A percentile compares a stretch with the other conserved stretches of the same genome.
These are phyloP conservation scores for Rossbeevera mucosa DNA, from an alignment of 768 basidiomycete species.

Conservation along the genomic window DNA sequence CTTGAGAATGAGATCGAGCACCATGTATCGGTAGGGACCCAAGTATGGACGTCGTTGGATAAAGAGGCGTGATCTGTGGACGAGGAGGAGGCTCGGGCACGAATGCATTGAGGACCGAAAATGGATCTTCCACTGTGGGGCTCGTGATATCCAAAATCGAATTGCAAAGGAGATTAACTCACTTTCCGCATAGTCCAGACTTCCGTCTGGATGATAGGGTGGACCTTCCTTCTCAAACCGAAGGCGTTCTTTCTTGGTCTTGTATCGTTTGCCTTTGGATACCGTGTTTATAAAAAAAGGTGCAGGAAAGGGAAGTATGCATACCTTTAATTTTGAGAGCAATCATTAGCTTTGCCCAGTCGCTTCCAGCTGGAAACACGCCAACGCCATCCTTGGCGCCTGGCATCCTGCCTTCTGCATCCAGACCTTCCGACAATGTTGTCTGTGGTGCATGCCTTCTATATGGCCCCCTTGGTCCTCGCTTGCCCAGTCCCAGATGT, in stretches of 20 bases:
- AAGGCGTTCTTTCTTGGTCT: conserved; percentile 75
- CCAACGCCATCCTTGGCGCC: conserved; percentile 75
- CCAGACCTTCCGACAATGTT: conserved; percentile 44
- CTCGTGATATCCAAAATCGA: background rate
- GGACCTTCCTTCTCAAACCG: conserved; percentile 75
- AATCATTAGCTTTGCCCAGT: conserved; percentile 70
- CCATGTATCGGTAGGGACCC: conserved; percentile 5
- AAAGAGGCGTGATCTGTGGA: conserved; percentile 56
- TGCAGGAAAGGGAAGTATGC: background rate
- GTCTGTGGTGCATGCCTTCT: conserved; percentile 44
- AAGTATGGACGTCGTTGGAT: conserved; percentile 37
- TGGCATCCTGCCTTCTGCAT: conserved; percentile 67
- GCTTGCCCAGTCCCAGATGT: conserved; percentile 22
- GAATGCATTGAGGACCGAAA: conserved; percentile 59
- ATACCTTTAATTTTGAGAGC: conserved; percentile 71
- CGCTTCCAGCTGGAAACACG: conserved; percentile 64
- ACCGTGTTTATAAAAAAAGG: background rate
- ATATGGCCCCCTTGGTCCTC: conserved; percentile 51
- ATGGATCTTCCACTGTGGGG: conserved; percentile 70
- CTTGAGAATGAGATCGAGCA: background rate
- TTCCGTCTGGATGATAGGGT: conserved; percentile 69
- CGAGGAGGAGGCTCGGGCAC: conserved; percentile 54
- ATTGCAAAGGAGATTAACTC: conserved; percentile 17
- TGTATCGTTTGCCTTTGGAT: conserved; percentile 58
- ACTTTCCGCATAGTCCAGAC: conserved; percentile 72